A percentile compares a stretch with the other conserved stretches of the same genome.
Evolutionary conservation across 768 basidiomycete genomes (phyloP).

Genomic region (Tephrocybe sp.): DNA sequence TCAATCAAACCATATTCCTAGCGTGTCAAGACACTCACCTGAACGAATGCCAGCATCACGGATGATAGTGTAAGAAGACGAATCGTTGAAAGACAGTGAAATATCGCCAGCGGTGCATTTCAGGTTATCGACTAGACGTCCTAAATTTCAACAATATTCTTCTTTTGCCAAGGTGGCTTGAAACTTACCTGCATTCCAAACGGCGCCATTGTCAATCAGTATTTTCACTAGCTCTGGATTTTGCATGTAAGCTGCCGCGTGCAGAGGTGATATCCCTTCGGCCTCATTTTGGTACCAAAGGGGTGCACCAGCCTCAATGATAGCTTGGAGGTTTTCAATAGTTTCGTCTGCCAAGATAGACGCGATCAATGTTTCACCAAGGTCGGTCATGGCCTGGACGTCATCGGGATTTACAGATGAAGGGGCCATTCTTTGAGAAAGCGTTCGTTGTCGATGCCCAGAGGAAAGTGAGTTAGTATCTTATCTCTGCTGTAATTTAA

Average conservation of each 20-base stretch:
- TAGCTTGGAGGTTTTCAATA: conserved; percentile 41
- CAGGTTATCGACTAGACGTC: conserved; percentile 62
- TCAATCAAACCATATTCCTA: conserved; percentile 3
- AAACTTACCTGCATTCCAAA: conserved; percentile 83
- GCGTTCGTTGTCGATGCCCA: neutral
- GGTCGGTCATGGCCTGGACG: conserved; percentile 42
- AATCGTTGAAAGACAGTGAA: conserved; percentile 81
- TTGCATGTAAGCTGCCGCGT: conserved; percentile 80
- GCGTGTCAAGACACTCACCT: conserved; percentile 43
- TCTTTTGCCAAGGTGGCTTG: neutral
- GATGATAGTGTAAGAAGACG: conserved; percentile 69
- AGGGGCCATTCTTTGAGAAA: conserved; percentile 22
- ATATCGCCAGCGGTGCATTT: conserved; percentile 88
- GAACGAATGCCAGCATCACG: conserved; percentile 92
- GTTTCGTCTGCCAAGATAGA: conserved; percentile 50
- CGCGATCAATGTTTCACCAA: conserved; percentile 59
- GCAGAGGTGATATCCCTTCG: conserved; percentile 79
- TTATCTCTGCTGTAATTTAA: too few species aligned
- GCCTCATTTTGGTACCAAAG: conserved; percentile 86
- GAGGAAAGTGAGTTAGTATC: neutral
- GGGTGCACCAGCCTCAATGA: conserved; percentile 69
- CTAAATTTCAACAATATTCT: neutral
- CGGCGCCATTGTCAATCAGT: conserved; percentile 77
- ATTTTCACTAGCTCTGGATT: conserved; percentile 59
- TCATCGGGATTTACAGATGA: conserved; percentile 18